Base-by-base conservation (phyloP, 2,329 filamentous ascomycete species). In the Ramichloridium luteum region DNA sequence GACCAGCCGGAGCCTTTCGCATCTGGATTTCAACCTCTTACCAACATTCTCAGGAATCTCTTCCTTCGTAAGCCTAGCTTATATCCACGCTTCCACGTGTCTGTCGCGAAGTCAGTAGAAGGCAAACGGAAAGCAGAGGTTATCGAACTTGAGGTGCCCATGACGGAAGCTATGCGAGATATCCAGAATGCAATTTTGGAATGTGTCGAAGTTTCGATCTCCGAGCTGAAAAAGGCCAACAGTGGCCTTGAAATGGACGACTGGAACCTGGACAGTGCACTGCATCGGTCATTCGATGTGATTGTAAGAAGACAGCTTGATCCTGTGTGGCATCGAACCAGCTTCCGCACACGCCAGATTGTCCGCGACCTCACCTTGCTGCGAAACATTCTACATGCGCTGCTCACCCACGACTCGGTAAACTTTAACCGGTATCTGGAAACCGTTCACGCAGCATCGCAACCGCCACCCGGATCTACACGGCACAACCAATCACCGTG, bases 121-220 rank as follows among this genome's bases (percentile, higher is more conserved):
- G 86, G 86, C 6, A 82, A 81, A 54, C 79, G 80, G 50, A 93
- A 88, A 53, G 88, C 90, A 4, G 90, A 98, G 58, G 90, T 98
- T 27, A 93, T 98, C 41, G 90, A 98, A 58, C 67, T 96, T 14
- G 90, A 94, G 57, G 80, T 98, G 4, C 79, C 83, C 16, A 96
- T 98, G 88, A 93, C 84, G 4, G 82, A 93, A 22, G 71, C 76
- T 30, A 98, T 98, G 90, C 73, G 72, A 38, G 77, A 85, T 25
- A 94, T 98, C 25, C 90, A 98, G 51, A 88, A 82, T 41, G 86
- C 90, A 15, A 79, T 96, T 37, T 73, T 98, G 58, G 88, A 96
- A 53, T 98, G 90, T 52, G 86, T 98, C 12, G 88, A 96, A 57
- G 78, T 84, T 45, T 93, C 85, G 52, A 90, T 98, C 43, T 75